phyloP scores from a whole-genome alignment of 345 rosid genomes.

The Populus davidiana region DNA sequence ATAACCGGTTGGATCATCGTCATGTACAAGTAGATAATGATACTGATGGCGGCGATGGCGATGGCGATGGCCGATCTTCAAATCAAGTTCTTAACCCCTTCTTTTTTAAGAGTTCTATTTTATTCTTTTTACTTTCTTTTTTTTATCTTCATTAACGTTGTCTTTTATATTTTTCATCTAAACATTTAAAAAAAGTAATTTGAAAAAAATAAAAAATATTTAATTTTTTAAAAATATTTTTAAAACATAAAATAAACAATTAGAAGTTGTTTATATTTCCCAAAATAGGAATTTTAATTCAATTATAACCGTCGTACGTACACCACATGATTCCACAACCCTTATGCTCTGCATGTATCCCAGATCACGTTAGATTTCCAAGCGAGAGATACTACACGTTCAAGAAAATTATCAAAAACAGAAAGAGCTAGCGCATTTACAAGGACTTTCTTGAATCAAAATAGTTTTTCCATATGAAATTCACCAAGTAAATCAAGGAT shows the following conservation, averaged over 20 bases:
- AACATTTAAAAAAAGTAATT: too few relatives aligned
- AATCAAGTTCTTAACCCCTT: too few relatives aligned
- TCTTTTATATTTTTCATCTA: too few relatives aligned
- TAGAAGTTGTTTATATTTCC: not conserved
- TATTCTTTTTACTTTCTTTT: too few relatives aligned
- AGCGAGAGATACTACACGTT: not conserved
- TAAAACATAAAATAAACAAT: too few relatives aligned
- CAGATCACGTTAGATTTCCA: conserved; percentile 7
- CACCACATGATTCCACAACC: not conserved
- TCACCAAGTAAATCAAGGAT: conserved; percentile 42
- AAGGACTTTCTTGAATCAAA: not conserved
- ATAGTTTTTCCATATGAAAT: conserved; percentile 24
- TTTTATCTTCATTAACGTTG: too few relatives aligned
- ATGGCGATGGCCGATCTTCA: not conserved
- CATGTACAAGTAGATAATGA: too few relatives aligned
- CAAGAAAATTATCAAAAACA: not conserved
- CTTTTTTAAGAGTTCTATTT: too few relatives aligned
- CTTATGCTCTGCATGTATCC: not conserved
- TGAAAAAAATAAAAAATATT: too few relatives aligned
- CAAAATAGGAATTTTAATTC: not conserved
- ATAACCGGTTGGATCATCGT: not conserved
- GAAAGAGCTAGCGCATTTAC: not conserved
- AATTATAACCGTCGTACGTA: not conserved
- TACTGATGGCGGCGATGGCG: not conserved
- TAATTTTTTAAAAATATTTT: too few relatives aligned